Base-by-base conservation (phyloP, 352 stramenopile species). In the Phytophthora hibernalis region DNA sequence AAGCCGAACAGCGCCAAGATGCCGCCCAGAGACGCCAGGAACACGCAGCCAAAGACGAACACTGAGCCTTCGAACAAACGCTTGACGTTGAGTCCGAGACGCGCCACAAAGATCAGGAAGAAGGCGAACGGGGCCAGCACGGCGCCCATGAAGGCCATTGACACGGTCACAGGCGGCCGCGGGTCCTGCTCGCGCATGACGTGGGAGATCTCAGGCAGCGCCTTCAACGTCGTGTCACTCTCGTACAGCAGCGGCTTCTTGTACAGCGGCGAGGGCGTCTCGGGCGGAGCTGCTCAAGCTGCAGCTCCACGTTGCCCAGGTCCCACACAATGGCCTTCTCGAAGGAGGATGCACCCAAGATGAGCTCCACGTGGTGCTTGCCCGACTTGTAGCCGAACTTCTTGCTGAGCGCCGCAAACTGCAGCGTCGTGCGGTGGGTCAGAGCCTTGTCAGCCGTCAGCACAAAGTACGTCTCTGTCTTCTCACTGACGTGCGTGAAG, bases 121-220 rank as follows among this genome's bases (percentile, higher is more conserved):
- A 60, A 83, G 6, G 43, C 59, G 24, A 96, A 67, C 31, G 87
- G 87, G 48, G 45, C 48, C 60, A 92, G 58, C 20, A 94, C 87
- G 11, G 82, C 80, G 20, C 58, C 76, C 47, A 82, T 77, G 69
- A 94, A 96, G 21, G 79, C 78, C 50, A 92, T 68, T 21, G 87
- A 96, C 45, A 96, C 81, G 8, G 54, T 38, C 28, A 92, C 51
- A 26, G 81, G 82, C 26, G 89, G 87, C 22, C 89, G 83, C 50
- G 76, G 54, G 62, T 95, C 87, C 45, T 94, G 74, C 30, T 78
- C 50, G 43, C 89, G 86, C 89, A 96, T 96, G 33, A 95, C 75
- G 78, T 97, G 90, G 64, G 83, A 69, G 61, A 96, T 97, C 67
- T 96, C 89, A 0, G 88, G 89, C 52, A 97, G 76, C 22, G 88